Evolutionary conservation across 2,329 filamentous ascomycete genomes (phyloP).

Genomic region (Curvularia sp.): DNA sequence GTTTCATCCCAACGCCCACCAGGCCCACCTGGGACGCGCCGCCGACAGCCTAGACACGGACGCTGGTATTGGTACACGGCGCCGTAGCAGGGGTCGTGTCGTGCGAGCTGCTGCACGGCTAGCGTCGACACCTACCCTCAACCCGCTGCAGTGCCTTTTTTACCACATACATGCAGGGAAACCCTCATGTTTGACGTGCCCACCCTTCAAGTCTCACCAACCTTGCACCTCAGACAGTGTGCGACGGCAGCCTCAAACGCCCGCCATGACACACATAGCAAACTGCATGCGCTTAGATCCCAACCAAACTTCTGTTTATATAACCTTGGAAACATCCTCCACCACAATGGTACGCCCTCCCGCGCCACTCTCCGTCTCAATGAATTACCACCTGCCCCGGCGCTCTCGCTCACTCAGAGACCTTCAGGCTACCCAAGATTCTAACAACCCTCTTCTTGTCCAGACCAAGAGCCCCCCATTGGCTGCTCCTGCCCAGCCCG

Average conservation of each 20-base stretch:
- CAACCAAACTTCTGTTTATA: conserved; percentile 48
- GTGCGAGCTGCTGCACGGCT: conserved; percentile 44
- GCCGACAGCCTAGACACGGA: conserved; percentile 48
- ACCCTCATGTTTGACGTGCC: conserved; percentile 51
- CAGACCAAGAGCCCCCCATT: conserved; percentile 40
- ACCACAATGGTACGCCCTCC: conserved; percentile 39
- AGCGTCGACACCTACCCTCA: conserved; percentile 49
- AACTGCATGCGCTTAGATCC: conserved; percentile 50
- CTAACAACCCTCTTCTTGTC: conserved; percentile 24
- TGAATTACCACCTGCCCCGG: conserved; percentile 44
- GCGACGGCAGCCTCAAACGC: conserved; percentile 47
- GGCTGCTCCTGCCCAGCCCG: conserved; percentile 31
- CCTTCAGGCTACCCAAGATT: conserved; percentile 40
- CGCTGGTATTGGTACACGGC: conserved; percentile 44
- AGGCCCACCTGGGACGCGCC: conserved; percentile 42
- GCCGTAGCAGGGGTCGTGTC: conserved; percentile 36
- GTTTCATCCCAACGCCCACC: conserved; percentile 47
- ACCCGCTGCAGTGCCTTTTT: conserved; percentile 41
- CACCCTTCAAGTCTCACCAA: conserved; percentile 51
- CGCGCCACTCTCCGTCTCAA: conserved; percentile 29
- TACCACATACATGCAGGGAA: conserved; percentile 49
- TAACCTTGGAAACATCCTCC: conserved; percentile 47
- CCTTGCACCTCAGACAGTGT: conserved; percentile 47
- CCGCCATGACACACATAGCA: conserved; percentile 54
- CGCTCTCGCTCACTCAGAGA: conserved; percentile 47